phyloP scores from a whole-genome alignment of 805 yeast species.

The Myxozyma kluyveri region DNA sequence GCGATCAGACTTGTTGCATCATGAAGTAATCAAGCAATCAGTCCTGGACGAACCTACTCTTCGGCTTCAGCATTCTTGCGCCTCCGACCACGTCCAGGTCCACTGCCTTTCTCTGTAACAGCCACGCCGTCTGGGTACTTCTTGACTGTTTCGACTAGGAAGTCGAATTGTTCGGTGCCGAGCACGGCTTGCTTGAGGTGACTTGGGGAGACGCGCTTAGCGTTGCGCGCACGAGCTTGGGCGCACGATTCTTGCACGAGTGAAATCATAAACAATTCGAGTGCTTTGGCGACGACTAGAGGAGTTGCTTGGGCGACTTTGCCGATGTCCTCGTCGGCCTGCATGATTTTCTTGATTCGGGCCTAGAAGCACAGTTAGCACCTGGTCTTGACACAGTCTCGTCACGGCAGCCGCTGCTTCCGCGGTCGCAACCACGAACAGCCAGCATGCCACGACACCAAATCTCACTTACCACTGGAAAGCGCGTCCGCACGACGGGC shows the following conservation, averaged over 20 bases:
- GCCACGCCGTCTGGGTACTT: constrained; percentile 53
- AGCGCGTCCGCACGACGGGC: constrained; percentile 41
- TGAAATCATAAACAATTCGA: constrained; percentile 87
- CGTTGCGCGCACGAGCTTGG: constrained; percentile 71
- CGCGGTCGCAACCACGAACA: background rate
- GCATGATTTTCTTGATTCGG: constrained; percentile 93
- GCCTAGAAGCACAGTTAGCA: constrained; percentile 45
- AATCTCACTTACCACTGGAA: constrained; percentile 40
- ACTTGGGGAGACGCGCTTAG: constrained; percentile 75
- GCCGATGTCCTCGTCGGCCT: constrained; percentile 96
- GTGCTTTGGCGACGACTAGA: constrained; percentile 91
- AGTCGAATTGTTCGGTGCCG: constrained; percentile 88
- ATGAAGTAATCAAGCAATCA: background rate
- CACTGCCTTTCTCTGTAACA: constrained; percentile 10
- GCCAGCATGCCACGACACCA: background rate
- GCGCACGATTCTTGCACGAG: constrained; percentile 79
- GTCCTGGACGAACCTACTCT: background rate
- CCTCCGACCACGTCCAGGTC: constrained; percentile 23
- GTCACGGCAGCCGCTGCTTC: background rate
- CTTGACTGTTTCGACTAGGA: constrained; percentile 71
- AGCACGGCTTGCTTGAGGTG: constrained; percentile 82
- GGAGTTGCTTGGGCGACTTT: constrained; percentile 99
- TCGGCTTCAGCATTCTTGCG: constrained; percentile 17
- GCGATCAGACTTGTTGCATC: too few relatives aligned
- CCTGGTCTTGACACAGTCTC: background rate